Evolutionary conservation across 1,284 basidiomycete genomes (phyloP), one percentile per base, ranked within the genome.

Genomic region (Takashimella koratensis): DNA sequence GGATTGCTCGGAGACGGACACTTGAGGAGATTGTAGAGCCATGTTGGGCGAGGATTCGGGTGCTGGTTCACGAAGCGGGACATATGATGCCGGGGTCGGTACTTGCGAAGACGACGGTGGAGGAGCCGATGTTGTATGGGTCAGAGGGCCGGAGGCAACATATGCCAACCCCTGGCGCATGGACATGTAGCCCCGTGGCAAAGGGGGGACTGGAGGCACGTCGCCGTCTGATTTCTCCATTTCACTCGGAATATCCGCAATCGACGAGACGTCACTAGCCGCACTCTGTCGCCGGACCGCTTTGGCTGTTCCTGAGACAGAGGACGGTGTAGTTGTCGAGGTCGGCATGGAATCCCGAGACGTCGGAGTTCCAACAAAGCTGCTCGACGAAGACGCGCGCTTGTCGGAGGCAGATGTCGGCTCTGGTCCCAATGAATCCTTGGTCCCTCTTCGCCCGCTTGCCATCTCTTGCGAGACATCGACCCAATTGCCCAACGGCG

Each of bases 181-280:
- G 5, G 89, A 86, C 58, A 85, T 84, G 76, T 86, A 93, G 63
- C 92, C 90, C 76, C 96, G 97, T 36, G 95, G 95, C 20, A 98
- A 78, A 43, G 96, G 95, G 27, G 95, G 95, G 1, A 98, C 96
- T 21, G 95, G 95, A 1, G 96, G 95, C 5, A 97, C 92, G 41
- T 62, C 59, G 8, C 51, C 75, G 56, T 84, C 84, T 11, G 42
- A 20, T 20, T 60, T 58, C 27, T 56, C 53, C 21, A 45, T n/a
- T n/a, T 21, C n/a, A 19, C 5, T 24, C 3, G 54, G 24, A 20
- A 47, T 27, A 3, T 56, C 50, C 12, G 54, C 57, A 8, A 52
- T 20, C 0, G 56, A 80, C 81, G 88, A 90, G 19, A 85, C 80
- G 70, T 95, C 91, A 73, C 91, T 95, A 22, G 90, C 84, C 2